Base-by-base conservation (phyloP, 176 grass and related monocot genomes). In the Secale cereale region DNA sequence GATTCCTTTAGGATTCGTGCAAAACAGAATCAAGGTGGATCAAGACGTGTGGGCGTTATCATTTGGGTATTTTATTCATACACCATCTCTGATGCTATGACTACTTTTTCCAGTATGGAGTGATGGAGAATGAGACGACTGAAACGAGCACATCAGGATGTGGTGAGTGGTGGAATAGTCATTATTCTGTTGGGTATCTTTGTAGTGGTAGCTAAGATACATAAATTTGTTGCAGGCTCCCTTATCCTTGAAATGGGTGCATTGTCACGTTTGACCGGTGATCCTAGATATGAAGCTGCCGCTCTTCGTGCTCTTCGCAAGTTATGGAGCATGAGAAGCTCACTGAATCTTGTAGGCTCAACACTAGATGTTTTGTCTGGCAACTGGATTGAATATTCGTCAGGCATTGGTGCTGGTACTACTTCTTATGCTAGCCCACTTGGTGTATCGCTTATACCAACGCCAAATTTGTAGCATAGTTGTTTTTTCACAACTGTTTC, bases 81-180 rank as follows among this genome's bases (percentile, higher is more conserved):
- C 5, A 39, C 67, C 27, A 23, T 31, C 59, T 25, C 41, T 80
- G n/a, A 84, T 80, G 45, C 81, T 82, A 48, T 62, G 82, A 61
- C 40, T 76, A 52, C 43, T 23, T 90, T 90, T 92, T 76, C 74
- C 83, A 98, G 96, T 77, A 98, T 12, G 96, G 96, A 85, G 93
- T 98, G 64, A 90, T 94, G 83, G 93, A 95, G 79, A 94, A 94
- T 78, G 96, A 98, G 78, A 98, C 89, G 82, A 89, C 91, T 91
- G 96, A 98, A 94, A 95, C 96, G 66, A 98, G 93, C 88, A 98
- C 96, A 91, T 98, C 96, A 77, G 96, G 96, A 28, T 98, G 93
- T 74, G 95, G 95, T 98, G 77, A 89, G 93, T 86, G 29, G 73
- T 43, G 79, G 59, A 83, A 59, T 63, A 76, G 36, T 65, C 64